phyloP scores from a whole-genome alignment of 1,284 basidiomycete species.

The Phlebopus sp. region DNA sequence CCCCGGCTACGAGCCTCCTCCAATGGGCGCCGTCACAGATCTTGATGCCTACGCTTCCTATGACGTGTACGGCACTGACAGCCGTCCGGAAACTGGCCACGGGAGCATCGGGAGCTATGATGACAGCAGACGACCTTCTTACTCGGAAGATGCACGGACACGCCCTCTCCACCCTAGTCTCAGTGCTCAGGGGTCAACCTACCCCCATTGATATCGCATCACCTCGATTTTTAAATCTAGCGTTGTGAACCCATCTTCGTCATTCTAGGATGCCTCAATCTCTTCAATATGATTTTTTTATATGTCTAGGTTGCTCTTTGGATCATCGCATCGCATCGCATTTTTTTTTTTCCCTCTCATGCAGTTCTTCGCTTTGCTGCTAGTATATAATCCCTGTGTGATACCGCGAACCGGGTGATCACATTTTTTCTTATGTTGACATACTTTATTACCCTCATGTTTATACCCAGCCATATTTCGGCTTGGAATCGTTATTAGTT shows the following conservation, averaged over 20 bases:
- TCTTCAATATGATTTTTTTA: conserved; percentile 8
- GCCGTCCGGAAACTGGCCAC: conserved; percentile 21
- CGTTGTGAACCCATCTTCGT: neutral
- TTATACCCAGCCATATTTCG: conserved; percentile 16
- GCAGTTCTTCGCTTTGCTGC: conserved; percentile 5
- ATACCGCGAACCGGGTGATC: conserved; percentile 19
- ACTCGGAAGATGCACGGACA: conserved; percentile 14
- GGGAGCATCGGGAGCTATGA: conserved; percentile 19
- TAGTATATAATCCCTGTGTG: conserved; percentile 3
- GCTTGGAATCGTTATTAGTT: conserved; percentile 14
- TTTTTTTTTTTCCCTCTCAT: conserved; percentile 3
- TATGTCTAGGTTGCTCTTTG: no score
- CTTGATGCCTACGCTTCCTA: conserved; percentile 21
- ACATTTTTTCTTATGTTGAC: conserved; percentile 19
- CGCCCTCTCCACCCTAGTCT: conserved; percentile 18
- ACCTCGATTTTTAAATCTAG: neutral
- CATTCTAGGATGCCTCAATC: conserved; percentile 1
- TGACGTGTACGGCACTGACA: conserved; percentile 15
- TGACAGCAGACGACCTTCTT: conserved; percentile 16
- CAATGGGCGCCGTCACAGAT: conserved; percentile 11
- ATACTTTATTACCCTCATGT: conserved; percentile 29
- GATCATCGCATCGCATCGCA: no score
- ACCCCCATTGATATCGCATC: conserved; percentile 1
- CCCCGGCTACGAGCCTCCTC: conserved; percentile 39
- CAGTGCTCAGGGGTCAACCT: conserved; percentile 11